A percentile compares a stretch with the other conserved stretches of the same genome.
These are phyloP conservation scores for Rhynchosporium agropyri DNA, from an alignment of 2,329 filamentous ascomycete species.

Conservation along the genomic window DNA sequence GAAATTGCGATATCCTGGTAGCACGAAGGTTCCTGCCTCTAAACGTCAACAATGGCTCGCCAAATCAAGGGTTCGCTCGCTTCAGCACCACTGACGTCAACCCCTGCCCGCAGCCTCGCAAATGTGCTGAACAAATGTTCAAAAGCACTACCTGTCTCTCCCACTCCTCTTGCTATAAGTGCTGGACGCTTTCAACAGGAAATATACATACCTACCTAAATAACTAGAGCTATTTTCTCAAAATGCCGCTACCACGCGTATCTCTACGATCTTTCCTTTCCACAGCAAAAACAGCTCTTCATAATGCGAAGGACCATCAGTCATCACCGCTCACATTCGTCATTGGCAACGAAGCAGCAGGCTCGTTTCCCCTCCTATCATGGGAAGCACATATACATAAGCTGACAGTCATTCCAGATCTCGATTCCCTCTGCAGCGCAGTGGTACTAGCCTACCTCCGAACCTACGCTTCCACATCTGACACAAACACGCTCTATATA, in stretches of 20 bases:
- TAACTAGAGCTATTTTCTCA: not conserved
- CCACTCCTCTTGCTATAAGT: not conserved
- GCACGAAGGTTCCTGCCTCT: not conserved
- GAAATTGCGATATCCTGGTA: not conserved
- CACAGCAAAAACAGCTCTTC: conserved; percentile 52
- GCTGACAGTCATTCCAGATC: conserved; percentile 53
- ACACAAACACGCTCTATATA: conserved; percentile 58
- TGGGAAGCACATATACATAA: not conserved
- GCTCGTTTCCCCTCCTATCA: conserved; percentile 44
- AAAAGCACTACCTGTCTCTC: not conserved
- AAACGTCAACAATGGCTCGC: conserved; percentile 14
- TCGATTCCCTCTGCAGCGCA: conserved; percentile 78
- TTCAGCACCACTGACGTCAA: conserved; percentile 18
- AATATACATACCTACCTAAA: not conserved
- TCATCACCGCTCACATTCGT: conserved; percentile 59
- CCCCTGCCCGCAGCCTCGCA: not conserved
- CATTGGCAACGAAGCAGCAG: conserved; percentile 69
- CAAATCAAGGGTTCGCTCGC: conserved; percentile 9
- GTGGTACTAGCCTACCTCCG: conserved; percentile 75
- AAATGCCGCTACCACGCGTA: conserved; percentile 39
- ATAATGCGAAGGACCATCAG: conserved; percentile 47
- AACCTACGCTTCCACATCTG: conserved; percentile 52
- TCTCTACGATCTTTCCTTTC: conserved; percentile 56
- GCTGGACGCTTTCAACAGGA: not conserved
- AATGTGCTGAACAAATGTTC: conserved; percentile 2